Evolutionary conservation across 306 rosid genomes (phyloP), one percentile per base, ranked within the genome.

Genomic region (Prunus kanzakura): DNA sequence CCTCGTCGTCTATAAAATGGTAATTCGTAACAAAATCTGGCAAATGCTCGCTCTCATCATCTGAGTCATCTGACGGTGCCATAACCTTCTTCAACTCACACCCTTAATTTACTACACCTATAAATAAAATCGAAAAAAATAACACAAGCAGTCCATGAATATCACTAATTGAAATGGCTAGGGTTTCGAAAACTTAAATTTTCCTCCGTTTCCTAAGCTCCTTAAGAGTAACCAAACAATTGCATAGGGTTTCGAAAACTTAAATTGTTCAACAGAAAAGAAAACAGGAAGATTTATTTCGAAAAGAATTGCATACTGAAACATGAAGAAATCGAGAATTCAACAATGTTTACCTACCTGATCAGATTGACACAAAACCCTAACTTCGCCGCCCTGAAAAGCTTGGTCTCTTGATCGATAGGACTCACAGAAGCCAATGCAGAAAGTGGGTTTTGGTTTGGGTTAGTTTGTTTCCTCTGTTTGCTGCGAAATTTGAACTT

Each of bases 61-160:
- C 98, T 1, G 97, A 95, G 7, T 95, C 98, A 19, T 92, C 98
- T 1, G 97, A 95, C 15, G 96, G 89, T 0, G 84, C 84, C 98
- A 95, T 94, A 22, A 5, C 67, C 76, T 43, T 38, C 64, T 45
- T 66, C 38, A 43, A 84, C 73, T 67, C 72, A 66, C 73, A 82
- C 65, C 74, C 60, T 52, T 27, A 79, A 79, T 66, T 56, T 73
- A 77, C 66, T 73, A 77, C 66, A 74, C 81, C 79, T 43, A 77
- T 22, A 29, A 52, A 69, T 46, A 56, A 18, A 18, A 16, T 14
- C 11, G 4, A 68, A 64, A 35, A 64, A n/a, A 20, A 56, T 9
- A 56, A 10, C 20, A 56, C 13, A 20, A 56, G 62, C 25, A 8
- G 11, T 56, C 62, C 62, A n/a, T 22, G 62, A 56, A 56, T 56